Evolutionary conservation across 371 early-diverging fungal genomes (phyloP), one percentile per base, ranked within the genome.

Genomic region (Syncephalastrum contaminatum): DNA sequence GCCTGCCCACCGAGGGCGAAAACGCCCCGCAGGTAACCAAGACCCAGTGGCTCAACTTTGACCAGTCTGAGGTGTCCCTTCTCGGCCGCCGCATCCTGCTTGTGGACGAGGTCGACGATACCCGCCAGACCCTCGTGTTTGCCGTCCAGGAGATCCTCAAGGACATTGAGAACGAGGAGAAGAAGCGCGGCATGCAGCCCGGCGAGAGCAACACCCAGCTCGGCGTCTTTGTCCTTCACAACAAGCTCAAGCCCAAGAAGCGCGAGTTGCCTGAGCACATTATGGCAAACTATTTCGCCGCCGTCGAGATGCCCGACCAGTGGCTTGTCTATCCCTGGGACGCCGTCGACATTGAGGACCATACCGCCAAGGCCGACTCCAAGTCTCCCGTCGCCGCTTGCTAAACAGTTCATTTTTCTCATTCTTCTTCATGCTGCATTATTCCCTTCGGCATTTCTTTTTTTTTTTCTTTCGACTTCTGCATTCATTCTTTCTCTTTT

Each of bases 311-410:
- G 75, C 85, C 87, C 14, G 90, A 90, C 67, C 80, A 81, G 59
- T 90, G 90, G 90, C 58, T 88, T 54, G 85, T 84, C 18, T 88
- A 88, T 68, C 89, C 89, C 39, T 88, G 88, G 88, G 90, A 90
- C 68, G 85, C 86, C 30, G 48, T 76, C 39, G 88, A 90, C 66
- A 90, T 90, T 56, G 83, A 83, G 39, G 77, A 77, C 2, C 90
- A 90, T 44, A 87, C 86, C 16, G 73, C 72, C 45, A 66, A 69
- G 63, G 70, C 72, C 20, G 30, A 36, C 12, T 47, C 43, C 20
- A 42, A 42, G 36, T 19, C 27, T 4, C 21, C 24, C 30, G 40
- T 39, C 36, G 19, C 27, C 20, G 40, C 15, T 40, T 39, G 36
- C 36, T 30, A 30, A 30, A 30, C 10, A 12, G 10, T 8, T 8